Conservation (phyloP, 495 filamentous ascomycete species). For the Podospora australis region DNA sequence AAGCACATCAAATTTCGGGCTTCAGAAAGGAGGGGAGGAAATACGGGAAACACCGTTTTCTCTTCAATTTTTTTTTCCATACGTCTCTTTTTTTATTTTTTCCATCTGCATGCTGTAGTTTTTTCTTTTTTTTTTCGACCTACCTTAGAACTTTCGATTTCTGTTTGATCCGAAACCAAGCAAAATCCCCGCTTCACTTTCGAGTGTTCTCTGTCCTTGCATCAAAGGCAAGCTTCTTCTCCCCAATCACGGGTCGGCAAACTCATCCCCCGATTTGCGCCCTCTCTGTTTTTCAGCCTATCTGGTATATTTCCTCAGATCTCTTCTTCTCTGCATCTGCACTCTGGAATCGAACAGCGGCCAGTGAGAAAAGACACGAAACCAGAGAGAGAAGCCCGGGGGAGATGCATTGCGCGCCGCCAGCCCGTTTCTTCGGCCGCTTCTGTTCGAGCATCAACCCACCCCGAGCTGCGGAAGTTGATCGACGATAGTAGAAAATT, state of each 20-base stretch:
- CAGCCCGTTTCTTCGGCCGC: not conserved
- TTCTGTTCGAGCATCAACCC: slow-evolving; percentile 44
- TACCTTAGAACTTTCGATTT: too few relatives aligned
- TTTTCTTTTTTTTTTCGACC: not conserved
- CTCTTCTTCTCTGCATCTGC: not conserved
- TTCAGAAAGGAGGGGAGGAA: too few relatives aligned
- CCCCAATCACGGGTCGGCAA: not conserved
- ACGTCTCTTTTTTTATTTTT: not conserved
- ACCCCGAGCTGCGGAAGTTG: slow-evolving; percentile 10
- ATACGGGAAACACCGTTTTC: not conserved
- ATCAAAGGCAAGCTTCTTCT: too few relatives aligned
- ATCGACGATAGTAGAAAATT: too few relatives aligned
- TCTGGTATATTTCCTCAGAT: not conserved
- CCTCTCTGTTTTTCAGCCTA: not conserved
- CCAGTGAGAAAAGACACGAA: not conserved
- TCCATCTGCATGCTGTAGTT: not conserved
- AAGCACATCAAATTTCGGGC: too few relatives aligned
- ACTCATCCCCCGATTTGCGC: not conserved
- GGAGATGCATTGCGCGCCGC: slow-evolving; percentile 10
- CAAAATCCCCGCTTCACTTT: too few relatives aligned
- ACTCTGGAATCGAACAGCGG: not conserved
- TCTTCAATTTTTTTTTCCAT: not conserved
- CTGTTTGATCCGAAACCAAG: too few relatives aligned
- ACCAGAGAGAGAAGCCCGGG: too few relatives aligned
- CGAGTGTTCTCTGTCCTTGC: too few relatives aligned